Conservation (phyloP, 257 asterid genomes). For the Agastache rugosa region DNA sequence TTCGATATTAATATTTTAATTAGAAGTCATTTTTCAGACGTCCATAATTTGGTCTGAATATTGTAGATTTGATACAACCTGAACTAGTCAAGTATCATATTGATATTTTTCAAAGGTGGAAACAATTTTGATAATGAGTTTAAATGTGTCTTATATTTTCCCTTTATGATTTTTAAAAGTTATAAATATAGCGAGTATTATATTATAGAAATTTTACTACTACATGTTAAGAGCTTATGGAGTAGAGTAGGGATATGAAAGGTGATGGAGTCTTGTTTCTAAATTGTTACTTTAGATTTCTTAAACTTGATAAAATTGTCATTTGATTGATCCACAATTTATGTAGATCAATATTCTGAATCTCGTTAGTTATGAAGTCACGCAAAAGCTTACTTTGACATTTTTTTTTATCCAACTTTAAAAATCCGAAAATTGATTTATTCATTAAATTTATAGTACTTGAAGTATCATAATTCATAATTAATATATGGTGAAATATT, state of each 20-base stretch:
- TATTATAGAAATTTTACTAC: background rate
- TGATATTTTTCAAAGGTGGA: too few relatives aligned
- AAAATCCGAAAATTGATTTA: background rate
- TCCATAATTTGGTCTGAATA: too few relatives aligned
- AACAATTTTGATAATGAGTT: too few relatives aligned
- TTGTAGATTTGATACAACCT: too few relatives aligned
- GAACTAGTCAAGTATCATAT: too few relatives aligned
- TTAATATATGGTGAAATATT: too few relatives aligned
- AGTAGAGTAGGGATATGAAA: background rate
- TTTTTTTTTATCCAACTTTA: background rate
- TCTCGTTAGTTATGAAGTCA: background rate
- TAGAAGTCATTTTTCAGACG: too few relatives aligned
- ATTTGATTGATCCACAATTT: constrained; percentile 34
- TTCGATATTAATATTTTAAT: too few relatives aligned
- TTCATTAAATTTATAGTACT: background rate
- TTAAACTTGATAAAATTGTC: constrained; percentile 9
- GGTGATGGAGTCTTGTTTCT: background rate
- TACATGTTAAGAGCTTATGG: background rate
- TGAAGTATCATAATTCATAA: too few relatives aligned
- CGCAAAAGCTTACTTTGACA: background rate
- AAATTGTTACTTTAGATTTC: constrained; percentile 19
- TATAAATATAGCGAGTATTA: background rate
- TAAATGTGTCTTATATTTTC: too few relatives aligned
- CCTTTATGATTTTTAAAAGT: too few relatives aligned
- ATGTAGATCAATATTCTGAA: constrained; percentile 3